Conservation (phyloP, 163 green algal species). For the Trebouxiophyceae sp. region DNA sequence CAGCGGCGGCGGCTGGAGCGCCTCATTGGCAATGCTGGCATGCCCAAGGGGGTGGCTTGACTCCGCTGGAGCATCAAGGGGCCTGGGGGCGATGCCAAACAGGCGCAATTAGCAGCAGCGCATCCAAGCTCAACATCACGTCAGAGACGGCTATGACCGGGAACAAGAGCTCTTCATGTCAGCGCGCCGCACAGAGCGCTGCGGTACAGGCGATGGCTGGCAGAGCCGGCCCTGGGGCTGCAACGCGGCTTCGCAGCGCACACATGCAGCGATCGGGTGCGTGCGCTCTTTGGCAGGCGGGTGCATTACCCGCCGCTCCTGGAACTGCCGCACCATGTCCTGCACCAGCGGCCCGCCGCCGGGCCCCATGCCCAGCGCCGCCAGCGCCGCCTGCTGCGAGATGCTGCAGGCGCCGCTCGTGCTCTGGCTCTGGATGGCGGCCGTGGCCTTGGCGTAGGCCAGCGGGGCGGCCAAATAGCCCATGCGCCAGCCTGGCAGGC, state of each 20-base stretch:
- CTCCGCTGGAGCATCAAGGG: neutral
- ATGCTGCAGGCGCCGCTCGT: constrained; percentile 83
- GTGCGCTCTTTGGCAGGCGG: no score
- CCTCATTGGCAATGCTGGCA: neutral
- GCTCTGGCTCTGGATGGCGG: constrained; percentile 86
- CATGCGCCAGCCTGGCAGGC: constrained; percentile 90
- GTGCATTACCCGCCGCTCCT: constrained; percentile 49
- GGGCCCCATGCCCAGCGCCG: constrained; percentile 73
- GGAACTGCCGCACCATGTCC: constrained; percentile 79
- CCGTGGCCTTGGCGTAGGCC: constrained; percentile 71
- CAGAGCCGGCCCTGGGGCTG: no score
- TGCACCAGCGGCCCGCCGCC: constrained; percentile 66
- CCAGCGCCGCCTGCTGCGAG: constrained; percentile 81
- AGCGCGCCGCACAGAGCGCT: no score
- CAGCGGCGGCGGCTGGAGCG: neutral
- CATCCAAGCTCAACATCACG: neutral
- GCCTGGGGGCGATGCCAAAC: neutral
- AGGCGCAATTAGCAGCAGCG: no score
- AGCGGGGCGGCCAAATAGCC: constrained; percentile 90
- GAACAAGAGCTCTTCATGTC: no score
- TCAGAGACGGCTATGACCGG: no score
- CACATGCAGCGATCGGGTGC: neutral
- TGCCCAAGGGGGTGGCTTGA: neutral
- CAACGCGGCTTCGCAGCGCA: neutral
- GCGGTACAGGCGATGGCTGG: no score